These are phyloP conservation scores for Cladorrhinum sp. DNA, from an alignment of 2,329 filamentous ascomycete genomes.

Conservation along the genomic window DNA sequence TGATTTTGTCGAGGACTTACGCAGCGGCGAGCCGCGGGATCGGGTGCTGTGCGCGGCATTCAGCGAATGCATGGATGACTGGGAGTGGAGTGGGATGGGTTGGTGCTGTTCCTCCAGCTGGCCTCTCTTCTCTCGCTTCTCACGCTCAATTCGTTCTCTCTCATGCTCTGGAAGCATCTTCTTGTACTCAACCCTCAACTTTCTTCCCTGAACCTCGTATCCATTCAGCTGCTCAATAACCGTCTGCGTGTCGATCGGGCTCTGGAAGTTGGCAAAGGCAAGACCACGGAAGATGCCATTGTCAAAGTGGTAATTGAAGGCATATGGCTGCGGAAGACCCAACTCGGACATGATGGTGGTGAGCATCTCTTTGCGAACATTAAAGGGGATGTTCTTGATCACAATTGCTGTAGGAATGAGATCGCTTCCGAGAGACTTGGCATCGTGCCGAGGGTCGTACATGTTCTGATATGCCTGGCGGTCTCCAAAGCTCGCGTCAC, in stretches of 20 bases:
- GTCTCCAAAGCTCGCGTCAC: slow-evolving; percentile 23
- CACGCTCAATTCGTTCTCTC: slow-evolving; percentile 90
- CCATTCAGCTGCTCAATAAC: slow-evolving; percentile 96
- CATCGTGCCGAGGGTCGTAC: slow-evolving; percentile 29
- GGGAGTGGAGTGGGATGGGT: slow-evolving; percentile 71
- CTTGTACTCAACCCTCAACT: slow-evolving; percentile 96
- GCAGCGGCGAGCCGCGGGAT: slow-evolving; percentile 44
- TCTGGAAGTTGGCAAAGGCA: slow-evolving; percentile 98
- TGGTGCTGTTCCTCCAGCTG: slow-evolving; percentile 97
- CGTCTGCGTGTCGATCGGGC: slow-evolving; percentile 83
- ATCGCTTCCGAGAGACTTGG: slow-evolving; percentile 60
- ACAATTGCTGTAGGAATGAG: slow-evolving; percentile 97
- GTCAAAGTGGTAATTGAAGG: slow-evolving; percentile 99
- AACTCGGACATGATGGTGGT: slow-evolving; percentile 92
- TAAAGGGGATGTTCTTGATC: slow-evolving; percentile 99
- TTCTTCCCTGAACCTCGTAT: slow-evolving; percentile 90
- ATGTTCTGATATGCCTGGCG: slow-evolving; percentile 26
- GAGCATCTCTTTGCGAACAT: slow-evolving; percentile 93
- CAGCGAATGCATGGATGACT: slow-evolving; percentile 82
- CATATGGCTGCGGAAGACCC: slow-evolving; percentile 90
- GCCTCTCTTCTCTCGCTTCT: slow-evolving; percentile 92
- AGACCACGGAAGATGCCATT: slow-evolving; percentile 94
- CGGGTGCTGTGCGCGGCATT: slow-evolving; percentile 54
- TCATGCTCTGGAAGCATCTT: slow-evolving; percentile 97
- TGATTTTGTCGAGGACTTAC: slow-evolving; percentile 34